phyloP scores from a whole-genome alignment of 23 red algal species.

The Gracilaria caudata region DNA sequence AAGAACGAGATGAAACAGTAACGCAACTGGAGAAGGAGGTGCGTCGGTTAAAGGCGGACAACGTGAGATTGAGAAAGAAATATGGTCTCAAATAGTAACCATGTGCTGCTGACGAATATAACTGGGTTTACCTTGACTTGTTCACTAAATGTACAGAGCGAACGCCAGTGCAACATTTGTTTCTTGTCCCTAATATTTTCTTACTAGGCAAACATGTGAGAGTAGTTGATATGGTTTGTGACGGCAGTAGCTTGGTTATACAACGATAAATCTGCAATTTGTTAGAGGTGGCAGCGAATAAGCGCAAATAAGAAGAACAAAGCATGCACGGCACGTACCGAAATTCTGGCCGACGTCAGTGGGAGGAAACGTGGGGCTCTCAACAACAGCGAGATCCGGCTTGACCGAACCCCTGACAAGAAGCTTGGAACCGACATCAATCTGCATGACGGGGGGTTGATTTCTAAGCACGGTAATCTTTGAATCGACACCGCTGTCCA shows the following conservation, averaged over 20 bases:
- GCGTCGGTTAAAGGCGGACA: slow-evolving; percentile 29
- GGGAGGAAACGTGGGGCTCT: slow-evolving; percentile 27
- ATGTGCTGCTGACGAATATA: slow-evolving; percentile 15
- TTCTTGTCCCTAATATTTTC: background rate
- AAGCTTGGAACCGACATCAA: slow-evolving; percentile 33
- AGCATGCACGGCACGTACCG: slow-evolving; percentile 19
- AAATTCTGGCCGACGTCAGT: slow-evolving; percentile 54
- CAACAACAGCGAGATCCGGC: slow-evolving; percentile 47
- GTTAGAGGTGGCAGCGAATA: background rate
- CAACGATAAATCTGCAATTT: slow-evolving; percentile 40
- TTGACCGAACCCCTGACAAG: slow-evolving; percentile 61
- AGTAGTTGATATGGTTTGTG: slow-evolving; percentile 41
- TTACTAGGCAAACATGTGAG: slow-evolving; percentile 47
- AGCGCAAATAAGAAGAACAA: background rate
- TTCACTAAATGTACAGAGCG: slow-evolving; percentile 30
- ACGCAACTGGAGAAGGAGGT: slow-evolving; percentile 37
- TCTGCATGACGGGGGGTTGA: background rate
- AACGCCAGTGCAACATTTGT: background rate
- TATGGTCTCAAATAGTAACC: slow-evolving; percentile 31
- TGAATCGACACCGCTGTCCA: slow-evolving; percentile 7
- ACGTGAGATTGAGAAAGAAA: slow-evolving; percentile 36
- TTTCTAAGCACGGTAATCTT: slow-evolving; percentile 36
- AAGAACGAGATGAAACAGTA: slow-evolving; percentile 43
- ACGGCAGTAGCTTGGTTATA: slow-evolving; percentile 47
- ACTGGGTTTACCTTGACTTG: background rate